Percentiles rank a stretch among this genome's conserved stretches.
Evolutionary conservation across 106 monocot genomes (phyloP).

Genomic region (Allium cepa): DNA sequence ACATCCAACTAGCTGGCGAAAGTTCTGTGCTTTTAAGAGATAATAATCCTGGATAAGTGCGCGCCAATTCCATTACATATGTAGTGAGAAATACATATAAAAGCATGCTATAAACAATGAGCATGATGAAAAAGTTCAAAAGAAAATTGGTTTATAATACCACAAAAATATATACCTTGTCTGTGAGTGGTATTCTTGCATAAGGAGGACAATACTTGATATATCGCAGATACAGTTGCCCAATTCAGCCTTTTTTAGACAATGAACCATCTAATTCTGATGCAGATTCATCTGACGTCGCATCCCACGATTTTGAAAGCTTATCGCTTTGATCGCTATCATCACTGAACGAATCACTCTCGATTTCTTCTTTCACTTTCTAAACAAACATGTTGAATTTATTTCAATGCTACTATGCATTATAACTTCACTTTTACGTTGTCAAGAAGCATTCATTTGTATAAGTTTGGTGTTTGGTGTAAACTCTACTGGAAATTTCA

Average conservation of each 20-base stretch:
- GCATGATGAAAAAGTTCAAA: too few species aligned
- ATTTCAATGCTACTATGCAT: too few species aligned
- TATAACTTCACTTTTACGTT: too few species aligned
- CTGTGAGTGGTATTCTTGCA: constrained; percentile 44
- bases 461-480: too few species aligned
- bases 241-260: constrained; percentile 25
- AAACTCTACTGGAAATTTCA: too few species aligned
- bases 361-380: constrained; percentile 22
- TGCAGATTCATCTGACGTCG: constrained; percentile 22
- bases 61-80: constrained; percentile 41
- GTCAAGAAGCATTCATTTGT: too few species aligned
- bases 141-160: too few species aligned
- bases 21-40: constrained; percentile 62
- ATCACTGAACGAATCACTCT: constrained; percentile 48
- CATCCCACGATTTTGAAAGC: constrained; percentile 47
- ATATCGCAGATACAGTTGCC: constrained; percentile 57
- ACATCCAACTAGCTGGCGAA: constrained; percentile 91
- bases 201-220: constrained; percentile 45
- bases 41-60: constrained; percentile 45
- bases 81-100: background rate
- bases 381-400: constrained; percentile 1
- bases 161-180: constrained; percentile 37
- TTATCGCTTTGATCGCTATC: constrained; percentile 52
- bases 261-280: constrained; percentile 12
- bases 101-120: background rate